Base-by-base conservation (phyloP, 192 early-diverging fungal species). In the Mortierella antarctica region DNA sequence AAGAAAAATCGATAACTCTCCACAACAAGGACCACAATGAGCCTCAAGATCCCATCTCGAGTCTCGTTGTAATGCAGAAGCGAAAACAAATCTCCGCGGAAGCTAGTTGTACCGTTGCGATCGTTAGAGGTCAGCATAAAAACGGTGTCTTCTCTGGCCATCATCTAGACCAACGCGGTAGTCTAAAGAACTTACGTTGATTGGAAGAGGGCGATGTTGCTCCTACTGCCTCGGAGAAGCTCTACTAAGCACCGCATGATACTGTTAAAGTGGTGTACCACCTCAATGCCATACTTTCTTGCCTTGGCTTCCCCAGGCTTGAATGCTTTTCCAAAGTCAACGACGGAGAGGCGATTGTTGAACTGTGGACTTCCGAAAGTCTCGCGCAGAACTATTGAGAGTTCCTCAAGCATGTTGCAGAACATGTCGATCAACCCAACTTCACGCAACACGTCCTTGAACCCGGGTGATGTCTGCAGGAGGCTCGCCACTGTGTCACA, bases 391-490 rank as follows among this genome's bases (percentile, higher is more conserved):
- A 83, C 81, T 5, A 82, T 77, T 15, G 84, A 82, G n/a, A 90
- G 66, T 23, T 90, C 87, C 12, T 85, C 85, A 6, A 90, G 65
- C 51, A 88, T 82, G 12, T 82, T 85, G 40, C 85, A 84, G 53
- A 90, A 85, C 62, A 90, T 82, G 72, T 90, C 88, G 17, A 92
- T 72, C 17, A 92, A 53, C 12, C 91, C 91, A 13, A 91, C 83
- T 57, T 92, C 90, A 9, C 87, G 86, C 54, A 90, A 80, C 0
- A 87, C 88, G 56, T 82, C 84, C 51, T 88, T 77, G 51, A 90
- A 88, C 49, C 83, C 82, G 18, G 74, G 57, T 11, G 90, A 86
- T 12, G 70, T 74, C 46, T 81, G 76, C 9, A 92, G 62, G 3
- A 91, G 57, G 40, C 57, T 73, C 6, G 77, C 71, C 42, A 89